Percentiles rank a stretch among this genome's conserved stretches.
These are phyloP conservation scores for Globisporangium lucens DNA, from an alignment of 352 stramenopile species.

Conservation along the genomic window DNA sequence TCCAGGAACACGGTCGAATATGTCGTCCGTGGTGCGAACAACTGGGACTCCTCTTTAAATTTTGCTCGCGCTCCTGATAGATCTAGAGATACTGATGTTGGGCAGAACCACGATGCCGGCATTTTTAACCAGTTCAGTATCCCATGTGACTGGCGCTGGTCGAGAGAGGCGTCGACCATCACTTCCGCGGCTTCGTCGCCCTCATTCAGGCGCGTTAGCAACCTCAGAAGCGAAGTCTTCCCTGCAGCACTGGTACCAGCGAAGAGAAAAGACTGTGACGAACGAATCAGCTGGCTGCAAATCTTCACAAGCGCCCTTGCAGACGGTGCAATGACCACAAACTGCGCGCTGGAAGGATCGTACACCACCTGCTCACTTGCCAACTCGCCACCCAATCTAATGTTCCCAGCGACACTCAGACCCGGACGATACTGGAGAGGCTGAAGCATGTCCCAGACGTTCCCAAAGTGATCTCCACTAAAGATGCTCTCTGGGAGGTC, in stretches of 20 bases:
- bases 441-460: slow-evolving; percentile 34
- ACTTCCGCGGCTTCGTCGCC: slow-evolving; percentile 34
- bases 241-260: slow-evolving; percentile 38
- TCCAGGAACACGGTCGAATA: slow-evolving; percentile 57
- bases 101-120: slow-evolving; percentile 40
- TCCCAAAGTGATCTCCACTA: slow-evolving; percentile 35
- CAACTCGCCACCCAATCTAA: not conserved
- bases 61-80: slow-evolving; percentile 12
- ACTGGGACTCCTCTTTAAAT: slow-evolving; percentile 32
- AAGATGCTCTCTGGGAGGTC: slow-evolving; percentile 30
- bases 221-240: slow-evolving; percentile 49
- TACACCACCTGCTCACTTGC: slow-evolving; percentile 20
- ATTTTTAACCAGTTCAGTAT: slow-evolving; percentile 51
- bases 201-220: slow-evolving; percentile 33
- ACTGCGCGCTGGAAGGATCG: slow-evolving; percentile 26
- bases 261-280: slow-evolving; percentile 42
- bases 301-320: slow-evolving; percentile 30
- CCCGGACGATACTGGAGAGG: slow-evolving; percentile 1
- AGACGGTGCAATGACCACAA: slow-evolving; percentile 34
- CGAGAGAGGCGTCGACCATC: slow-evolving; percentile 47
- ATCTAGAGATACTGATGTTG: slow-evolving; percentile 2
- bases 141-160: slow-evolving; percentile 30
- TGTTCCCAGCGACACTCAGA: not conserved
- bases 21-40: slow-evolving; percentile 28
- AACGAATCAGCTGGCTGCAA: slow-evolving; percentile 34